These are phyloP conservation scores for Solanum chiquidenum DNA, from an alignment of 257 asterid species.

Conservation along the genomic window DNA sequence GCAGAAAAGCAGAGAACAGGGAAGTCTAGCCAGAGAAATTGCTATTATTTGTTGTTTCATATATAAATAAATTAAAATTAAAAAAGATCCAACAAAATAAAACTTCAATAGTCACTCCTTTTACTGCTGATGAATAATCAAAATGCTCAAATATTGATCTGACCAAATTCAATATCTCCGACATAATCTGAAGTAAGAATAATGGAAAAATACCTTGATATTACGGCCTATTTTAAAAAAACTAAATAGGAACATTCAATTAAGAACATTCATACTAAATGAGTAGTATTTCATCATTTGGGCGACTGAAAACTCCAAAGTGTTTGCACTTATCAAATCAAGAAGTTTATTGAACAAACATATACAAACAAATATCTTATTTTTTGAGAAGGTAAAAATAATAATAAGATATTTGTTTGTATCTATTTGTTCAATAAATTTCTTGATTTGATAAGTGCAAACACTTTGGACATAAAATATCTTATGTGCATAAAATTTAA, in stretches of 20 bases:
- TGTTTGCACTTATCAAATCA: not conserved
- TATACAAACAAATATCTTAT: not conserved
- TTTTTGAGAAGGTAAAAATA: not conserved
- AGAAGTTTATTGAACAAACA: not conserved
- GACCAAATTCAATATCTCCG: not conserved
- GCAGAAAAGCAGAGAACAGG: not conserved
- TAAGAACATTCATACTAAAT: not conserved
- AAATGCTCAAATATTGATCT: not conserved
- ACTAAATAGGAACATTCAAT: not conserved
- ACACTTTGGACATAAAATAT: not conserved
- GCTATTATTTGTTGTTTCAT: not conserved
- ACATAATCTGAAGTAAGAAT: not conserved
- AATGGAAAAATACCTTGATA: not conserved
- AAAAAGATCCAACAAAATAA: not conserved
- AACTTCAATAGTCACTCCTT: not conserved
- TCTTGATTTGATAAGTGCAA: not conserved
- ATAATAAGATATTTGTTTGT: not conserved
- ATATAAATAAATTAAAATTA: not conserved
- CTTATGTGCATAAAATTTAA: not conserved
- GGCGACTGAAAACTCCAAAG: not conserved
- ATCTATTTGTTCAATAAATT: not conserved
- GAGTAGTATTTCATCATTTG: not conserved
- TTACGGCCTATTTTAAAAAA: not conserved
- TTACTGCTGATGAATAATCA: not conserved
- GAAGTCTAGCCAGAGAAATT: not conserved